phyloP scores from a whole-genome alignment of 1,139 yeast genomes.

The Yamadazyma pseudoaaseri region DNA sequence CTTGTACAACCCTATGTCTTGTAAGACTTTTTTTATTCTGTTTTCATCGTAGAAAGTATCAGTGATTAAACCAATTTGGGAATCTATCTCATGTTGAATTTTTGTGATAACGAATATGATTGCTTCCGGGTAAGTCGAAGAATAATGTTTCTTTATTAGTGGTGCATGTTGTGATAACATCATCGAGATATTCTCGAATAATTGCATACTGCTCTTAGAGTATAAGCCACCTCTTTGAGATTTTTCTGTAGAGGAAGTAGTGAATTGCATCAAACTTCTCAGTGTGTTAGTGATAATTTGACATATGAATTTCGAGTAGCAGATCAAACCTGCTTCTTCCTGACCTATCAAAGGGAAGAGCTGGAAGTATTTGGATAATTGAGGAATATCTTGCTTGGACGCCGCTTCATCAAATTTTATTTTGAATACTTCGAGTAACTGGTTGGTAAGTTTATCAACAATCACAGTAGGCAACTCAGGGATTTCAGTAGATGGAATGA shows the following conservation, averaged over 20 bases:
- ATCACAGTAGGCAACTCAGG: conserved; percentile 74
- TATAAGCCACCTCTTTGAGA: conserved; percentile 48
- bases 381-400: conserved; percentile 57
- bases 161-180: conserved; percentile 86
- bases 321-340: conserved; percentile 67
- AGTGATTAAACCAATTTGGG: conserved; percentile 83
- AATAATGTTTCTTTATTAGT: conserved; percentile 72
- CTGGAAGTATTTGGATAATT: conserved; percentile 76
- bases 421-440: conserved; percentile 57
- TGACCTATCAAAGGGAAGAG: conserved; percentile 84
- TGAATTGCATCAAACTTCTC: conserved; percentile 50
- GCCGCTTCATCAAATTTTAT: conserved; percentile 73
- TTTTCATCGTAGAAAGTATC: conserved; percentile 84
- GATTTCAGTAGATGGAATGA: conserved; percentile 89
- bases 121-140: conserved; percentile 47
- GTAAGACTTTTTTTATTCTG: conserved; percentile 53
- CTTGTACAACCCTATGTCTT: conserved; percentile 56
- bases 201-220: conserved; percentile 67
- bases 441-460: conserved; percentile 55
- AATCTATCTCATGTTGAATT: conserved; percentile 84
- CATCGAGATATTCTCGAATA: conserved; percentile 82
- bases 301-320: conserved; percentile 84
- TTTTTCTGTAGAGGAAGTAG: conserved; percentile 26
- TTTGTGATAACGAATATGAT: conserved; percentile 66
- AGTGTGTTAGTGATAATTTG: conserved; percentile 80